phyloP scores from a whole-genome alignment of 768 basidiomycete species.

The Mrakia gelida region DNA sequence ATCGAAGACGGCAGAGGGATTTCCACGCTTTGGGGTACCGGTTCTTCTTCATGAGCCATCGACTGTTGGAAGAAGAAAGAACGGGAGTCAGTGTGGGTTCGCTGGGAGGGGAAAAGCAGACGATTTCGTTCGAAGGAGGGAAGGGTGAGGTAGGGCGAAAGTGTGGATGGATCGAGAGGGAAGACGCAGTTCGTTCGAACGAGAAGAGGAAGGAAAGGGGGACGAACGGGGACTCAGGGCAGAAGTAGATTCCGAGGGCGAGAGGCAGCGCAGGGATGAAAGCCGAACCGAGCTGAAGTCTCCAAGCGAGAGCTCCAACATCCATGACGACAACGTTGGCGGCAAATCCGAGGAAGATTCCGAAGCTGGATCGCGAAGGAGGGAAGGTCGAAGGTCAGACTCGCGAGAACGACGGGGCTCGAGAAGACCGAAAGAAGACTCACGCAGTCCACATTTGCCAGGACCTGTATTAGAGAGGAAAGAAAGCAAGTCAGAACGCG shows the following conservation, averaged over 20 bases:
- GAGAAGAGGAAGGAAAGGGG: too few relatives aligned
- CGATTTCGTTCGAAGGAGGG: too few relatives aligned
- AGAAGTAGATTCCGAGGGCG: constrained; percentile 50
- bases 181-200: too few relatives aligned
- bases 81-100: too few relatives aligned
- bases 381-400: neutral
- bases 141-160: too few relatives aligned
- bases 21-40: constrained; percentile 65
- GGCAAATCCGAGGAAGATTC: constrained; percentile 60
- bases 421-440: neutral
- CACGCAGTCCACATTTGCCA: constrained; percentile 77
- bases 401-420: neutral
- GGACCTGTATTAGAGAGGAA: too few relatives aligned
- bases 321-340: constrained; percentile 26
- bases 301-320: constrained; percentile 66
- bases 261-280: constrained; percentile 41
- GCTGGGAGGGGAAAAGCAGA: too few relatives aligned
- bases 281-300: constrained; percentile 63
- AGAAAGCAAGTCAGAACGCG: too few relatives aligned
- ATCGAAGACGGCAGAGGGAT: constrained; percentile 61
- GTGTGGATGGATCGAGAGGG: too few relatives aligned
- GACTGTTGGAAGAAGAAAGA: constrained; percentile 33
- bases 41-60: constrained; percentile 78
- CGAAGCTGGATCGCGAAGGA: constrained; percentile 48
- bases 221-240: constrained; percentile 54